Evolutionary conservation across 139 green algal genomes (phyloP).

Genomic region (Ettlia oleoabundans): DNA sequence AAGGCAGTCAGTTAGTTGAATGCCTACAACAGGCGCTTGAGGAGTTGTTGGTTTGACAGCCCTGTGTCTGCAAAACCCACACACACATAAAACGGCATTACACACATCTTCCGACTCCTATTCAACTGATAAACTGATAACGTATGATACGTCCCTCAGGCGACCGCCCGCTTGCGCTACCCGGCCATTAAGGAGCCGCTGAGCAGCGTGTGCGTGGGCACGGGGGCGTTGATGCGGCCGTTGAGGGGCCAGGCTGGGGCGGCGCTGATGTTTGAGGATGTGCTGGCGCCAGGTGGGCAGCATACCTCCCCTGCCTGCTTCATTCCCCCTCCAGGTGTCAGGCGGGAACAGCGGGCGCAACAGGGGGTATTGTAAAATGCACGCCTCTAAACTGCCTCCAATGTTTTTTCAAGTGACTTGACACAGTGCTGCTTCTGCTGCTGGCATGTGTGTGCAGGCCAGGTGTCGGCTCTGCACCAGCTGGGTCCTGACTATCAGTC

Average conservation of each 20-base stretch:
- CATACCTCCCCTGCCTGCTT: background rate
- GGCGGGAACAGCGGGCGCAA: too few species aligned
- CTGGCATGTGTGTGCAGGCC: slow-evolving; percentile 29
- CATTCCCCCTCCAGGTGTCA: too few species aligned
- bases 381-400: too few species aligned
- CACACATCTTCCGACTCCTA: too few species aligned
- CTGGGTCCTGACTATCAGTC: slow-evolving; percentile 54
- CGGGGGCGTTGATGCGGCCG: slow-evolving; percentile 37
- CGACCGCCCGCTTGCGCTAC: slow-evolving; percentile 20
- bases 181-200: slow-evolving; percentile 38
- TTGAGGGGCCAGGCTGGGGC: slow-evolving; percentile 53
- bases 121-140: too few species aligned
- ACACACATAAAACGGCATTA: too few species aligned
- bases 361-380: too few species aligned
- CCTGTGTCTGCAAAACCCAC: too few species aligned
- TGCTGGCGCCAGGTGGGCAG: slow-evolving; percentile 29
- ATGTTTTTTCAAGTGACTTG: background rate
- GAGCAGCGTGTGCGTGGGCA: slow-evolving; percentile 48
- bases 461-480: slow-evolving; percentile 42
- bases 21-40: too few species aligned
- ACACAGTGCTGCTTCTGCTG: background rate
- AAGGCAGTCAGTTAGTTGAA: too few species aligned
- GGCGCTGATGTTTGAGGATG: slow-evolving; percentile 57
- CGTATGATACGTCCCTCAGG: slow-evolving; percentile 22
- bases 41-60: too few species aligned